Conservation (phyloP, 2,329 filamentous ascomycete species). For the Monilinia vaccinii-corymbosi region DNA sequence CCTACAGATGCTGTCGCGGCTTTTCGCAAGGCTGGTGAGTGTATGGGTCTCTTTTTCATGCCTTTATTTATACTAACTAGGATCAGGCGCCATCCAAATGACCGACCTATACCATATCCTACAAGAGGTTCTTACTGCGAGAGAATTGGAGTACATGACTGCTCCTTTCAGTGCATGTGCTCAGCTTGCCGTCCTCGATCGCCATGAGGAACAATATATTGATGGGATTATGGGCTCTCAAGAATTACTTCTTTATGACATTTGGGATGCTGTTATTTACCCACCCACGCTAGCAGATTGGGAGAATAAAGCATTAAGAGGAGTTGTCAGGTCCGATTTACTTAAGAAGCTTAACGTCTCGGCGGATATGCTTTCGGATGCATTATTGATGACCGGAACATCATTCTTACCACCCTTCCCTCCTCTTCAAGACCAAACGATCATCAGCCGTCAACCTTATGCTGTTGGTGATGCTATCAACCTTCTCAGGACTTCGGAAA, state of each 20-base stretch:
- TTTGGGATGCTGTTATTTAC: constrained; percentile 64
- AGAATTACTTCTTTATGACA: constrained; percentile 77
- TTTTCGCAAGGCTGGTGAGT: constrained; percentile 74
- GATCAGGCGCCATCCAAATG: constrained; percentile 57
- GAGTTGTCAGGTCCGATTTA: constrained; percentile 57
- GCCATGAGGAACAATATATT: constrained; percentile 55
- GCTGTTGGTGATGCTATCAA: constrained; percentile 70
- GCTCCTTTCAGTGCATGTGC: constrained; percentile 82
- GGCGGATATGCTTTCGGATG: constrained; percentile 72
- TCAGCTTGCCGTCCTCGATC: constrained; percentile 76
- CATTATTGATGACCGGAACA: constrained; percentile 73
- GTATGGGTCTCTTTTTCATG: not conserved
- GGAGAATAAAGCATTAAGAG: constrained; percentile 54
- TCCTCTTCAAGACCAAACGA: constrained; percentile 52
- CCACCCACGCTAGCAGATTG: constrained; percentile 57
- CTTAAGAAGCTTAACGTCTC: constrained; percentile 57
- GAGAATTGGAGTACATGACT: constrained; percentile 66
- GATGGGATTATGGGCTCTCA: constrained; percentile 76
- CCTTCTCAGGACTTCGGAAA: constrained; percentile 62
- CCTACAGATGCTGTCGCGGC: constrained; percentile 72
- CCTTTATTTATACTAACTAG: constrained; percentile 24
- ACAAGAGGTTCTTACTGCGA: constrained; percentile 61
- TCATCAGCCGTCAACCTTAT: constrained; percentile 41
- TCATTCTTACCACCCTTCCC: constrained; percentile 74
- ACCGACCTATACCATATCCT: constrained; percentile 69